These are phyloP conservation scores for Tolypocladium album DNA, from an alignment of 2,329 filamentous ascomycete genomes.

Conservation along the genomic window DNA sequence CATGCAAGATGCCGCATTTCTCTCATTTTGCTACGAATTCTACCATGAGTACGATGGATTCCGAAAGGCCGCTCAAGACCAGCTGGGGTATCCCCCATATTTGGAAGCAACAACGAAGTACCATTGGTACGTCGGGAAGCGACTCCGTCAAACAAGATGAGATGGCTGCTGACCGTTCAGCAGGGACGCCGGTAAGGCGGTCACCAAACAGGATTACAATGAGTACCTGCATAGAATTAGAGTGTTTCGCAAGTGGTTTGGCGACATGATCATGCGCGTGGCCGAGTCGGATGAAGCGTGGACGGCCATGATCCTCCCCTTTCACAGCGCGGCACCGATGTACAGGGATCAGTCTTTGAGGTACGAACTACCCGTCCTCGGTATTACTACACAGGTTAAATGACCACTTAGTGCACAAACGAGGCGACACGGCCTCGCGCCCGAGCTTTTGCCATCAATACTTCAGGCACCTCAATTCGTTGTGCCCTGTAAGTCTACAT, in stretches of 20 bases:
- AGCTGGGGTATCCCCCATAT: constrained; percentile 13
- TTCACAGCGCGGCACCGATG: constrained; percentile 7
- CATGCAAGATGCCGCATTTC: constrained; percentile 18
- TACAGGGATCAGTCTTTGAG: constrained; percentile 15
- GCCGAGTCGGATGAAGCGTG: constrained; percentile 8
- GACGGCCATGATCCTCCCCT: constrained; percentile 18
- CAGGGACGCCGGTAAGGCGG: constrained; percentile 14
- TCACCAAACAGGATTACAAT: constrained; percentile 12
- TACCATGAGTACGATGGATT: constrained; percentile 19
- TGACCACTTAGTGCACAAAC: constrained; percentile 13
- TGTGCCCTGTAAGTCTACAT: constrained; percentile 20
- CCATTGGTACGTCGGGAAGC: constrained; percentile 16
- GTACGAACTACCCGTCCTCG: constrained; percentile 6
- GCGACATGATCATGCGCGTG: constrained; percentile 12
- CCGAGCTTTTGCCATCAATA: constrained; percentile 15
- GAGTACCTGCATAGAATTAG: constrained; percentile 12
- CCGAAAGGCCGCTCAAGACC: constrained; percentile 11
- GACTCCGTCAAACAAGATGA: neutral
- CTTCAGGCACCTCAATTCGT: constrained; percentile 20
- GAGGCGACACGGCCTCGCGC: constrained; percentile 11
- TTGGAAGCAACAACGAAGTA: constrained; percentile 16
- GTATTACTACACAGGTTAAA: neutral
- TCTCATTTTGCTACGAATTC: constrained; percentile 21
- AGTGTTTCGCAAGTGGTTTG: constrained; percentile 21
- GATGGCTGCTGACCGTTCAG: neutral